These are phyloP conservation scores for Saccharomyces hybrid DNA, from an alignment of 1,139 yeast species.

Conservation along the genomic window DNA sequence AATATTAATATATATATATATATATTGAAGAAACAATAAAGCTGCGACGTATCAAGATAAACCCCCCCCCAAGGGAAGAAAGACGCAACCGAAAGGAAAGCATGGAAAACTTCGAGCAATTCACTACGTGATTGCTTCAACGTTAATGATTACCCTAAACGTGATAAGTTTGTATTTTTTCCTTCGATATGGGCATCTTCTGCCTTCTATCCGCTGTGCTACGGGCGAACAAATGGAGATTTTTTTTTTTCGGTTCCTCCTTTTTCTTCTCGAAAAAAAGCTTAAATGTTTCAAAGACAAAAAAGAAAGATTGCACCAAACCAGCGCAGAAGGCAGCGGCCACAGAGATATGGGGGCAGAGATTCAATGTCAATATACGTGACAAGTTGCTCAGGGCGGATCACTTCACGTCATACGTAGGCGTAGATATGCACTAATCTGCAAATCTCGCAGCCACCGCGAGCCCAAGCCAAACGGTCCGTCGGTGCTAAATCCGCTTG, in stretches of 20 bases:
- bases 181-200: not conserved
- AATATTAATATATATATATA: not conserved
- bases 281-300: not conserved
- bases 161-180: not conserved
- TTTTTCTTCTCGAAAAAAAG: not conserved
- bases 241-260: not conserved
- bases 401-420: not conserved
- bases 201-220: not conserved
- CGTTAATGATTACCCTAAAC: not conserved
- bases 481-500: not conserved
- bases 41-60: not conserved
- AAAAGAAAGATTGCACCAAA: not conserved
- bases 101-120: not conserved
- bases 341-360: not conserved
- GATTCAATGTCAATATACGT: not conserved
- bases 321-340: not conserved
- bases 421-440: not conserved
- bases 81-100: not conserved
- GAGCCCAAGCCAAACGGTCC: not conserved
- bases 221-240: not conserved
- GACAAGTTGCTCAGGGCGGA: not conserved
- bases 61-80: not conserved
- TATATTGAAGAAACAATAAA: not conserved
- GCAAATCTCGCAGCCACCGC: not conserved
- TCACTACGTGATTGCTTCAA: not conserved